Conservation (phyloP, 2,329 filamentous ascomycete species). For the Fusarium brachygibbosum region DNA sequence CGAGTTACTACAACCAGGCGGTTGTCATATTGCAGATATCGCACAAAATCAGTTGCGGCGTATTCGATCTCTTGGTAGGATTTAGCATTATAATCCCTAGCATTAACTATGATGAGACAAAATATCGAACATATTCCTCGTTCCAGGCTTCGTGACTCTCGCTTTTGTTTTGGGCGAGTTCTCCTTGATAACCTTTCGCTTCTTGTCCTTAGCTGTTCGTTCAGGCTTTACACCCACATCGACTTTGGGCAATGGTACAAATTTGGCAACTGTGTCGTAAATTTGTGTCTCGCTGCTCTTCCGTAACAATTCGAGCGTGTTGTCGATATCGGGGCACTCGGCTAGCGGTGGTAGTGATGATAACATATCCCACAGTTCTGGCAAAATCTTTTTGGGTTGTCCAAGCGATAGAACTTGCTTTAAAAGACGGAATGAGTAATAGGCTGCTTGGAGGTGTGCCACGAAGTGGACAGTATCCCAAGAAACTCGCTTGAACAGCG, state of each 20-base stretch:
- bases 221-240: constrained; percentile 1
- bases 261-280: constrained; percentile 31
- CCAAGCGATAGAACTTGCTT: constrained; percentile 53
- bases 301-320: constrained; percentile 39
- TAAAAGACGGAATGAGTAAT: constrained; percentile 72
- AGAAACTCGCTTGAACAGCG: constrained; percentile 26
- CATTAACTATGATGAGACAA: constrained; percentile 35
- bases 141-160: constrained; percentile 9
- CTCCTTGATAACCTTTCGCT: constrained; percentile 24
- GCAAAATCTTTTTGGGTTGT: constrained; percentile 4
- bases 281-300: constrained; percentile 17
- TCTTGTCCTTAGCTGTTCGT: constrained; percentile 15
- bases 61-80: neutral
- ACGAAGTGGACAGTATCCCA: constrained; percentile 74
- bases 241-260: constrained; percentile 32
- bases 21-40: neutral
- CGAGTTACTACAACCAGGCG: neutral
- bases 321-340: constrained; percentile 45
- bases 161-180: constrained; percentile 3
- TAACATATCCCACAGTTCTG: constrained; percentile 43
- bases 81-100: neutral
- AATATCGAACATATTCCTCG: constrained; percentile 47
- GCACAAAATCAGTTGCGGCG: neutral
- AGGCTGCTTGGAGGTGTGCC: constrained; percentile 70
- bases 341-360: constrained; percentile 46